Percentiles rank a stretch among this genome's conserved stretches.
phyloP scores from a whole-genome alignment of 2,329 filamentous ascomycete genomes.

The Fusarium globosum region DNA sequence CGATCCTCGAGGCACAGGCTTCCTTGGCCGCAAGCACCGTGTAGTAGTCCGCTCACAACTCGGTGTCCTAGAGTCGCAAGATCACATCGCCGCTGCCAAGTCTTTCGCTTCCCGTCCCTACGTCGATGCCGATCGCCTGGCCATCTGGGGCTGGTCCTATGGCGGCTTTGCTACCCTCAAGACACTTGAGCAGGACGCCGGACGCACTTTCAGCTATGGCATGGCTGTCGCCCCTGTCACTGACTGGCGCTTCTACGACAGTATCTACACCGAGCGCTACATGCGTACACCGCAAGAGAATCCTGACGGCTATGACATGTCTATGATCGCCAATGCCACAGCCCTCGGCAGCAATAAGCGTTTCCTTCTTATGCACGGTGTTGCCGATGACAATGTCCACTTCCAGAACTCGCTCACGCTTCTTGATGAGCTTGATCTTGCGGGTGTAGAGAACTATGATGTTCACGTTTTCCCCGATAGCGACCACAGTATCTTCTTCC shows the following conservation, averaged over 20 bases:
- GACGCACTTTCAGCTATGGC: constrained; percentile 91
- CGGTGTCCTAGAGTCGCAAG: constrained; percentile 84
- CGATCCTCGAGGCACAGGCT: constrained; percentile 93
- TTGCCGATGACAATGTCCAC: constrained; percentile 98
- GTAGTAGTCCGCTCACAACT: constrained; percentile 86
- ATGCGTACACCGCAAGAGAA: constrained; percentile 96
- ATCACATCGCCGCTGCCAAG: constrained; percentile 92
- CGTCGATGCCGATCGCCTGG: constrained; percentile 82
- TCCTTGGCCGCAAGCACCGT: constrained; percentile 84
- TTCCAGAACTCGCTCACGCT: constrained; percentile 92
- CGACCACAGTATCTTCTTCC: constrained; percentile 94
- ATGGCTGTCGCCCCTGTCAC: constrained; percentile 99
- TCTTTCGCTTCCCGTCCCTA: constrained; percentile 85
- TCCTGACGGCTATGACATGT: constrained; percentile 76
- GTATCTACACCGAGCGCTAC: constrained; percentile 94
- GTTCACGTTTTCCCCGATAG: constrained; percentile 97
- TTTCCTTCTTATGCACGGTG: constrained; percentile 95
- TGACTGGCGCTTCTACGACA: constrained; percentile 96
- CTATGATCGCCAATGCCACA: constrained; percentile 78
- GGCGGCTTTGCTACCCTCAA: constrained; percentile 96
- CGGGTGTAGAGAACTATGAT: constrained; percentile 90
- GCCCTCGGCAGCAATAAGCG: constrained; percentile 81
- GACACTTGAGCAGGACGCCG: constrained; percentile 90
- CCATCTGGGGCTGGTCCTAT: constrained; percentile 99
- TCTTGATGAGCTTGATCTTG: constrained; percentile 86